These are phyloP conservation scores for Penicillium silybi DNA, from an alignment of 495 filamentous ascomycete genomes.

Conservation along the genomic window DNA sequence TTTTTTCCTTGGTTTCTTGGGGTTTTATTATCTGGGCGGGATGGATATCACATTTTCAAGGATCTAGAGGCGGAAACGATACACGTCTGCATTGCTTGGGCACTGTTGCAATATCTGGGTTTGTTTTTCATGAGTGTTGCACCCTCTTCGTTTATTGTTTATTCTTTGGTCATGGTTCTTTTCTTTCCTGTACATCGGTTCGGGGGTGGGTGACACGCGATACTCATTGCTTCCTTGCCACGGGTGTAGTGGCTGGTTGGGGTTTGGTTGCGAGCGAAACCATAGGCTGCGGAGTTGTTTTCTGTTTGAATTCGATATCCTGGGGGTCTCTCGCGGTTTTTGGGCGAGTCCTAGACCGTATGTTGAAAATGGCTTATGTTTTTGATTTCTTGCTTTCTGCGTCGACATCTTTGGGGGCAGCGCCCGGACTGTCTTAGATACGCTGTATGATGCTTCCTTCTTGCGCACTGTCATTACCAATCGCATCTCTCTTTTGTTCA, in stretches of 20 bases:
- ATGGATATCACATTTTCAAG: constrained; percentile 39
- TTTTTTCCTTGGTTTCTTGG: constrained; percentile 32
- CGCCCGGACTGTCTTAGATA: constrained; percentile 28
- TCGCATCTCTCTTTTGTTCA: constrained; percentile 26
- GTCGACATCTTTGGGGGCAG: constrained; percentile 1
- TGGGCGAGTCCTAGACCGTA: constrained; percentile 36
- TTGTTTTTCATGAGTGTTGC: constrained; percentile 15
- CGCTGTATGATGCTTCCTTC: constrained; percentile 28
- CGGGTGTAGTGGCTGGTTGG: constrained; percentile 27
- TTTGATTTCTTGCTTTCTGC: constrained; percentile 14
- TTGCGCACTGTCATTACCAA: constrained; percentile 24
- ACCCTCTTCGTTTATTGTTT: constrained; percentile 23
- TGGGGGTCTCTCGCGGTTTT: constrained; percentile 32
- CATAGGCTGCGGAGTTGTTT: constrained; percentile 45
- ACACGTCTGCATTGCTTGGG: constrained; percentile 52
- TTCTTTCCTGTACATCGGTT: constrained; percentile 44
- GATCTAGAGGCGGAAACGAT: constrained; percentile 54
- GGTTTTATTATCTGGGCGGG: constrained; percentile 33
- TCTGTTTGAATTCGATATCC: constrained; percentile 34
- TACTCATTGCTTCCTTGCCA: constrained; percentile 34
- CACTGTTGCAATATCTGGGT: constrained; percentile 41
- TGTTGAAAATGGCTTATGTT: constrained; percentile 29
- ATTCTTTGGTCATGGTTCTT: constrained; percentile 18
- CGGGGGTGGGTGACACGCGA: constrained; percentile 32
- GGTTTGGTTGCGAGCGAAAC: constrained; percentile 40